phyloP scores from a whole-genome alignment of 495 filamentous ascomycete species.

The Neurospora discreta region DNA sequence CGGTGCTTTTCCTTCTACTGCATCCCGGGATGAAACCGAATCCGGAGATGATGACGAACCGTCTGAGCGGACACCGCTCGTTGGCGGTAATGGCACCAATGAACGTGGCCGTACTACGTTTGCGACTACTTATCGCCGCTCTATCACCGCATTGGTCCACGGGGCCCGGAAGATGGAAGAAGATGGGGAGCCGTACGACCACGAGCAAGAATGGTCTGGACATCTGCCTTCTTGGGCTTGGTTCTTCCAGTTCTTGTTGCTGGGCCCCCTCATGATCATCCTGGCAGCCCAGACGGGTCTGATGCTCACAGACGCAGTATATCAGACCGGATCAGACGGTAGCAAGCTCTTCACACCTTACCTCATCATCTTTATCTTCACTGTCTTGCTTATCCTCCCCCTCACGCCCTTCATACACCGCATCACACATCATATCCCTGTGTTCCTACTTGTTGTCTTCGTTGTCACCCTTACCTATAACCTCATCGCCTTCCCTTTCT shows the following conservation, averaged over 20 bases:
- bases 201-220: constrained; percentile 78
- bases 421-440: constrained; percentile 69
- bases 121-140: constrained; percentile 49
- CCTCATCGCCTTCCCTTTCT: constrained; percentile 81
- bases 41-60: constrained; percentile 43
- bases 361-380: constrained; percentile 52
- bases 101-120: constrained; percentile 55
- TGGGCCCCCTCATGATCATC: constrained; percentile 65
- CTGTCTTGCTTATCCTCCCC: constrained; percentile 65
- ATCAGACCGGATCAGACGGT: constrained; percentile 76
- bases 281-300: constrained; percentile 64
- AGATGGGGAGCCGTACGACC: constrained; percentile 44
- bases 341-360: constrained; percentile 56
- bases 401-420: constrained; percentile 78
- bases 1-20: background rate
- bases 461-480: constrained; percentile 76
- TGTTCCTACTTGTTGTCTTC: constrained; percentile 63
- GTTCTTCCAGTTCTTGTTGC: constrained; percentile 73
- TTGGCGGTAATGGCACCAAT: constrained; percentile 32
- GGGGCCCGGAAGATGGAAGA: constrained; percentile 18
- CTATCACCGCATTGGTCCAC: constrained; percentile 29
- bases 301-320: constrained; percentile 56
- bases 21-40: constrained; percentile 22
- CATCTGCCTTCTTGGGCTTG: constrained; percentile 72
- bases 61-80: constrained; percentile 71